Evolutionary conservation across 2,329 filamentous ascomycete species (phyloP).

Genomic region (Claviceps pazoutovae): DNA sequence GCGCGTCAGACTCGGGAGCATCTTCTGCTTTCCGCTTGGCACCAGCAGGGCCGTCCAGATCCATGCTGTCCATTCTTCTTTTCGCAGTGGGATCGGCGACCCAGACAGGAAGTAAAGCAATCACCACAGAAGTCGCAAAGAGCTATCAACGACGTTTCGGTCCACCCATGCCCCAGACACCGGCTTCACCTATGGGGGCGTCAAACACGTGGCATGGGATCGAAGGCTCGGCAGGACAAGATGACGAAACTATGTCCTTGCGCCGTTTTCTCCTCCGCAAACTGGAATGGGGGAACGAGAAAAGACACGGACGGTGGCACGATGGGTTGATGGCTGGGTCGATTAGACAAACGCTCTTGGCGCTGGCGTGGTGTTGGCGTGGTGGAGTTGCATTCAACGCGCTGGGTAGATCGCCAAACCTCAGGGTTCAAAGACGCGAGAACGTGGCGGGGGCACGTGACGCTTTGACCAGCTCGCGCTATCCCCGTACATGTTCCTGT

Average conservation of each 20-base stretch:
- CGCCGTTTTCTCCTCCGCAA: too few relatives aligned
- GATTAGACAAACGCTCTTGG: not conserved
- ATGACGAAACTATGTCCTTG: too few relatives aligned
- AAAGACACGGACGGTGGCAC: not conserved
- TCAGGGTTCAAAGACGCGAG: not conserved
- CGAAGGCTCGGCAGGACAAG: not conserved
- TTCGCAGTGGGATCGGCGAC: not conserved
- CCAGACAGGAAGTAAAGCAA: not conserved
- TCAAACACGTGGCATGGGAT: not conserved
- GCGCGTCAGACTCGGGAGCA: constrained; percentile 19
- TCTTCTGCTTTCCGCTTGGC: constrained; percentile 36
- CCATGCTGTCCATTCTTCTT: constrained; percentile 24
- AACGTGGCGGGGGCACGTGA: constrained; percentile 1
- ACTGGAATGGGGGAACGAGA: too few relatives aligned
- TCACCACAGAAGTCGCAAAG: not conserved
- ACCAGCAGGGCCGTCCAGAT: constrained; percentile 26
- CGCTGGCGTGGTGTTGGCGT: not conserved
- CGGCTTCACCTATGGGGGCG: not conserved
- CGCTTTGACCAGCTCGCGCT: not conserved
- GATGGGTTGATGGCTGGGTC: not conserved
- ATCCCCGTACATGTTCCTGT: too few relatives aligned
- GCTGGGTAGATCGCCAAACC: too few relatives aligned
- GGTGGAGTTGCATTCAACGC: not conserved
- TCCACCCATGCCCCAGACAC: not conserved
- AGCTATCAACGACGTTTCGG: not conserved